Conservation (phyloP, 1,284 basidiomycete genomes). For the Fomes fomentarius region DNA sequence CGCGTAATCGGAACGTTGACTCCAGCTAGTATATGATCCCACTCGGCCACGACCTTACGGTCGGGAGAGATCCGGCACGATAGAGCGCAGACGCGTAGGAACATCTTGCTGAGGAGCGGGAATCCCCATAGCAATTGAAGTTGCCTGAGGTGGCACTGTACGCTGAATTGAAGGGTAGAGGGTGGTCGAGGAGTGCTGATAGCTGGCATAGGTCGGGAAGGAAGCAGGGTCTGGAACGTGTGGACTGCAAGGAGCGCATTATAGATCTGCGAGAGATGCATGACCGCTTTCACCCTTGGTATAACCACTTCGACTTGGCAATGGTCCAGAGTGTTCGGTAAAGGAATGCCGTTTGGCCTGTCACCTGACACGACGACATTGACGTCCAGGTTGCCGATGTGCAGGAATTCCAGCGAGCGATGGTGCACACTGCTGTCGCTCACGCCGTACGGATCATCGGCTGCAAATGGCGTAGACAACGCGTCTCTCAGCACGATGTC, state of each 20-base stretch:
- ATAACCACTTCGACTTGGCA: constrained; percentile 26
- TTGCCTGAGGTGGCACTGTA: constrained; percentile 34
- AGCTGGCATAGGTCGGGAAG: constrained; percentile 25
- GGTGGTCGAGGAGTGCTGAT: constrained; percentile 14
- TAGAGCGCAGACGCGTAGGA: constrained; percentile 51
- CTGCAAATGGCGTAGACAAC: constrained; percentile 62
- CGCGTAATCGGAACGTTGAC: constrained; percentile 44
- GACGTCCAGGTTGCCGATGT: constrained; percentile 42
- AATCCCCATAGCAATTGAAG: constrained; percentile 52
- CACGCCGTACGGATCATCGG: constrained; percentile 62
- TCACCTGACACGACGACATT: constrained; percentile 43
- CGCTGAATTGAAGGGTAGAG: constrained; percentile 27
- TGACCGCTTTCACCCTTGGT: constrained; percentile 22
- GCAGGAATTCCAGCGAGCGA: constrained; percentile 51
- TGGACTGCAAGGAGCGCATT: constrained; percentile 69
- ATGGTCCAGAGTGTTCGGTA: constrained; percentile 26
- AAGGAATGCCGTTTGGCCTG: constrained; percentile 21
- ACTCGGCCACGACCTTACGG: constrained; percentile 24
- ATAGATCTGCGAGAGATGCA: constrained; percentile 71
- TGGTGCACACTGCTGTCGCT: constrained; percentile 47
- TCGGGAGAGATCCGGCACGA: constrained; percentile 26
- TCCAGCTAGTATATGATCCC: constrained; percentile 46
- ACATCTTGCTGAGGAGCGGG: constrained; percentile 48
- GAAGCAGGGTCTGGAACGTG: constrained; percentile 51
- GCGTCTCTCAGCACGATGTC: constrained; percentile 58